Conservation (phyloP, 1,284 basidiomycete species). For the Fomitopsis pinicola region DNA sequence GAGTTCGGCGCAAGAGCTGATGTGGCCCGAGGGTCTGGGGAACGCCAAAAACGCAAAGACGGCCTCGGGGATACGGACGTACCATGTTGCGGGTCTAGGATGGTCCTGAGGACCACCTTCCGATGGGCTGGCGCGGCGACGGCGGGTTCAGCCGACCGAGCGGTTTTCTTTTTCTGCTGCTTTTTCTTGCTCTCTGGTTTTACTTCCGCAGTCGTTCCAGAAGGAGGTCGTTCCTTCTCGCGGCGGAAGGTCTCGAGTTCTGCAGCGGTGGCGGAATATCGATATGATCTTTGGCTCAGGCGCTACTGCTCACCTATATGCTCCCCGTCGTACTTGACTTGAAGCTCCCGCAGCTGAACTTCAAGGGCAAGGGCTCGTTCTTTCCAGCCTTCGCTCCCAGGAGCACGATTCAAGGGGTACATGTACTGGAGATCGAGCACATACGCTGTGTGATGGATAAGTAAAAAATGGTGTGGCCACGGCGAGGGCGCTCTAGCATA, state of each 20-base stretch:
- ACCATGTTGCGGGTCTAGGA: background rate
- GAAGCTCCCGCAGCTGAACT: constrained; percentile 32
- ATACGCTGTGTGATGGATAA: constrained; percentile 32
- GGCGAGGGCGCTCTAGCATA: constrained; percentile 17
- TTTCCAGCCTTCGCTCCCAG: constrained; percentile 37
- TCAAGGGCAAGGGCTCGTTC: constrained; percentile 43
- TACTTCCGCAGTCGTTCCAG: background rate
- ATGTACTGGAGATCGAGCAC: constrained; percentile 36
- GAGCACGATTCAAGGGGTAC: constrained; percentile 25
- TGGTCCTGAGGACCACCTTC: background rate
- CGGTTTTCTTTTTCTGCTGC: constrained; percentile 8
- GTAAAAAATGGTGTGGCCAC: background rate
- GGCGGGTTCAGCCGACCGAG: background rate
- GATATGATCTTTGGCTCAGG: background rate
- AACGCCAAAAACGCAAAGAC: background rate
- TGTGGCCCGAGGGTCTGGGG: background rate
- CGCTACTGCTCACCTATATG: constrained; percentile 35
- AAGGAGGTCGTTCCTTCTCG: background rate
- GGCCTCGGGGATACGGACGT: background rate
- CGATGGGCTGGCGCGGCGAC: background rate
- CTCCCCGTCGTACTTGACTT: constrained; percentile 36
- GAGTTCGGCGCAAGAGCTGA: background rate
- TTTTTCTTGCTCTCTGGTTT: constrained; percentile 11
- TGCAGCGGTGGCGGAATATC: constrained; percentile 1
- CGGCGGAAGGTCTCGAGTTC: constrained; percentile 10